Evolutionary conservation across 345 rosid species (phyloP), one percentile per base, ranked within the genome.

Genomic region (Dipteronia dyeriana): DNA sequence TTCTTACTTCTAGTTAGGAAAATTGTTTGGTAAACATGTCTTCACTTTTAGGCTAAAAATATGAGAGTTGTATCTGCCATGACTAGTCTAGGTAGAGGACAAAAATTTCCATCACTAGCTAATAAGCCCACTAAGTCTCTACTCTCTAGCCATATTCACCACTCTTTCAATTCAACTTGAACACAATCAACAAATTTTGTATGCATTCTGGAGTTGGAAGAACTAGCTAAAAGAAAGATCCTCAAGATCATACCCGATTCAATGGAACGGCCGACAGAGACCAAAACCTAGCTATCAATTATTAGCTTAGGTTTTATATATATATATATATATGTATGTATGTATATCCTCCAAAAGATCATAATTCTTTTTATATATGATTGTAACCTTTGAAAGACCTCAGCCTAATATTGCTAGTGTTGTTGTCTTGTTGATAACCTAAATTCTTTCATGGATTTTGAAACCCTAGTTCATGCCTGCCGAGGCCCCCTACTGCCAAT

Each of bases 121-220:
- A 34, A 34, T 34, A 34, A 34, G 38, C 13, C 25, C 39, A 31
- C 19, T 12, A 57, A 20, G 51, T 47, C 51, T 0, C 51, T 34
- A 38, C 9, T 72, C 34, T 57, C 51, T 72, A 39, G 53, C 34
- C 14, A 14, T 45, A 10, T 34, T 22, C 43, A 9, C 26, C n/a
- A 51, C 57, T 43, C 29, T 23, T 31, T 19, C 1, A 54, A 60
- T 60, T 60, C 67, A 60, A 43, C 47, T 73, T 61, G 57, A 61
- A 61, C 43, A 26, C 59, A 43, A 73, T 61, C 68, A 61, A 43
- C 56, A 5, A 6, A 19, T 23, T 43, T 61, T 23, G 9, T 41
- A 20, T 41, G 68, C 13, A 73, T 61, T 73, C 47, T 23, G 75
- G 20, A n/a, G 64, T 38, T 56, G 23, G 31, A 20, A 72, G 51